Evolutionary conservation across 2,329 filamentous ascomycete species (phyloP).

Genomic region (Dactylellina haptotyla): DNA sequence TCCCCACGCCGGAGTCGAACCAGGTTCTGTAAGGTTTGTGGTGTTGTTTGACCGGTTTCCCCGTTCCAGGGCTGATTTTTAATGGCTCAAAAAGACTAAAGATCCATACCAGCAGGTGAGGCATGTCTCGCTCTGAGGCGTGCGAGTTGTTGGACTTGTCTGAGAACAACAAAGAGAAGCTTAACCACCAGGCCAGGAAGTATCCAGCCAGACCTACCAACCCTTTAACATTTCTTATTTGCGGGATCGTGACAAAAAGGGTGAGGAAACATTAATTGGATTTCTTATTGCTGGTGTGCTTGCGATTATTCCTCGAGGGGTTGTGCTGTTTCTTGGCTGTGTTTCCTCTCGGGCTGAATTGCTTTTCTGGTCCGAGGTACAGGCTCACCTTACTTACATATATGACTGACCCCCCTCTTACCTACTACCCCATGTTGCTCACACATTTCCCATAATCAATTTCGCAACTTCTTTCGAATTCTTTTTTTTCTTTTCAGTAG

Average conservation of each 20-base stretch:
- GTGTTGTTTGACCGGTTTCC: constrained; percentile 38
- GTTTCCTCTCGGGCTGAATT: background rate
- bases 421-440: constrained; percentile 14
- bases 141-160: constrained; percentile 32
- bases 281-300: background rate
- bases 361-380: constrained; percentile 5
- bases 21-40: constrained; percentile 9
- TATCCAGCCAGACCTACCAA: constrained; percentile 7
- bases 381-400: constrained; percentile 12
- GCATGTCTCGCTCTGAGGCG: constrained; percentile 51
- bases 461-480: constrained; percentile 8
- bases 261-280: too few species aligned
- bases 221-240: constrained; percentile 23
- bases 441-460: constrained; percentile 30
- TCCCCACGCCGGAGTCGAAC: background rate
- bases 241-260: too few species aligned
- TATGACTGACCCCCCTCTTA: constrained; percentile 17
- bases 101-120: constrained; percentile 35
- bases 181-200: constrained; percentile 18
- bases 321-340: constrained; percentile 20
- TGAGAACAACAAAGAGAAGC: constrained; percentile 38
- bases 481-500: constrained; percentile 14
- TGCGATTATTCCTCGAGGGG: constrained; percentile 4
- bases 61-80: constrained; percentile 39
- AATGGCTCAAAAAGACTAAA: constrained; percentile 26